A percentile compares a stretch with the other conserved stretches of the same genome.
phyloP scores from a whole-genome alignment of 2,329 filamentous ascomycete genomes.

The Claviceps cyperi region DNA sequence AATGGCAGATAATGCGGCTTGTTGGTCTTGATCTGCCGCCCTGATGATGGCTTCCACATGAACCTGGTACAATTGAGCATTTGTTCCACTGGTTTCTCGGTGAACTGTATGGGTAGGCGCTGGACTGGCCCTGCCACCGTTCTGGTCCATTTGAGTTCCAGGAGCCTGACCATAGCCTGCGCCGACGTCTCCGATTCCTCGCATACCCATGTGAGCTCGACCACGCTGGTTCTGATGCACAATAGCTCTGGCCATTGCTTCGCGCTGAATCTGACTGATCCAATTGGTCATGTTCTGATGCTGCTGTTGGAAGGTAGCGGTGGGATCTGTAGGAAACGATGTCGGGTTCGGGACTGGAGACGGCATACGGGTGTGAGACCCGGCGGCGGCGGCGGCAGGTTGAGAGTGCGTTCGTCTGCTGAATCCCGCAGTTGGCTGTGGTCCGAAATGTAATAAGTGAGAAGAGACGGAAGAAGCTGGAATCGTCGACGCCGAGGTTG shows the following conservation, averaged over 20 bases:
- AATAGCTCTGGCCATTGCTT: conserved; percentile 27
- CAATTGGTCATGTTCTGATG: conserved; percentile 30
- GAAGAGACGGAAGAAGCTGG: conserved; percentile 6
- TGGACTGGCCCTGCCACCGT: conserved; percentile 12
- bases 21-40: conserved; percentile 7
- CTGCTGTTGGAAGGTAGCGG: conserved; percentile 21
- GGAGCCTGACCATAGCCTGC: conserved; percentile 7
- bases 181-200: conserved; percentile 23
- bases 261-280: conserved; percentile 32
- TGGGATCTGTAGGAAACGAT: conserved; percentile 14
- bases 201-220: conserved; percentile 25
- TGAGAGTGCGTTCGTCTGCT: conserved; percentile 17
- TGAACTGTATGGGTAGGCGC: conserved; percentile 16
- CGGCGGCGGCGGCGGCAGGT: conserved; percentile 12
- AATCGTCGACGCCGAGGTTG: not conserved
- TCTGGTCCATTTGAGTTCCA: conserved; percentile 11
- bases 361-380: conserved; percentile 17
- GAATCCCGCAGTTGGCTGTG: conserved; percentile 15
- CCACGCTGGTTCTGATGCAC: conserved; percentile 29
- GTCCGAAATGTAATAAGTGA: conserved; percentile 10
- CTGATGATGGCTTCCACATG: conserved; percentile 22
- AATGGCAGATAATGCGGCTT: conserved; percentile 22
- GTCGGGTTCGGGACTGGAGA: conserved; percentile 13
- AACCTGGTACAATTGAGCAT: conserved; percentile 21
- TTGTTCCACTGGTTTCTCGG: conserved; percentile 19